Percentiles rank a stretch among this genome's conserved stretches.
phyloP scores from a whole-genome alignment of 1,139 yeast genomes.

The Insectozyma bohioensis region DNA sequence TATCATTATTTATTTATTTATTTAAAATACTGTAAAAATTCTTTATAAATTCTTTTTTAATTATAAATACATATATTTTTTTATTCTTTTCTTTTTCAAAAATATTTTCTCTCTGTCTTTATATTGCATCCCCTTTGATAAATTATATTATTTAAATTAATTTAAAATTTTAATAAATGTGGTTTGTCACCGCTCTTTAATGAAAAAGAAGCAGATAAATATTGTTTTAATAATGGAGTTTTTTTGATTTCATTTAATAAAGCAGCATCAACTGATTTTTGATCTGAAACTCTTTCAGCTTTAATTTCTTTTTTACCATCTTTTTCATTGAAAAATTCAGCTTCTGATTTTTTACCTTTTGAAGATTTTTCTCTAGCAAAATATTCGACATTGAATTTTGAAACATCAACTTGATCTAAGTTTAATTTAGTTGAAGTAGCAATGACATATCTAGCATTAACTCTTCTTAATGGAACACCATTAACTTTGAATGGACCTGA shows the following conservation, averaged over 20 bases:
- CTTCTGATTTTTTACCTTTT: conserved; percentile 83
- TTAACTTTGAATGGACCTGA: conserved; percentile 99
- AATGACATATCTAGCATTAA: conserved; percentile 97
- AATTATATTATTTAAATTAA: no score
- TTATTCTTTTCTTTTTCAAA: no score
- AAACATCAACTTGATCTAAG: conserved; percentile 77
- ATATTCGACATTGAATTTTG: conserved; percentile 94
- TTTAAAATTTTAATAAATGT: conserved; percentile 95
- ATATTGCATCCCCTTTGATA: no score
- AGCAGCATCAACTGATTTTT: conserved; percentile 94
- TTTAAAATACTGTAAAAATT: no score
- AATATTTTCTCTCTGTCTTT: no score
- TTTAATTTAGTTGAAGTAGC: conserved; percentile 95
- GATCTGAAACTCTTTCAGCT: conserved; percentile 97
- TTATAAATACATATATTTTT: no score
- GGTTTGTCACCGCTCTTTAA: conserved; percentile 99
- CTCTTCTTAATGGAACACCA: conserved; percentile 99
- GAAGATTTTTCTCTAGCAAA: conserved; percentile 93
- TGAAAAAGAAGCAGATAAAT: conserved; percentile 95
- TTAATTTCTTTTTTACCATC: conserved; percentile 84
- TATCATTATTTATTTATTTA: no score
- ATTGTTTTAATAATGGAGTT: conserved; percentile 97
- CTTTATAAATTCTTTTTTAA: no score
- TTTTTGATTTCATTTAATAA: conserved; percentile 92
- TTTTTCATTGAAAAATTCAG: conserved; percentile 91